Evolutionary conservation across 108 stramenopile species (phyloP).

Genomic region (Parmales sp.): DNA sequence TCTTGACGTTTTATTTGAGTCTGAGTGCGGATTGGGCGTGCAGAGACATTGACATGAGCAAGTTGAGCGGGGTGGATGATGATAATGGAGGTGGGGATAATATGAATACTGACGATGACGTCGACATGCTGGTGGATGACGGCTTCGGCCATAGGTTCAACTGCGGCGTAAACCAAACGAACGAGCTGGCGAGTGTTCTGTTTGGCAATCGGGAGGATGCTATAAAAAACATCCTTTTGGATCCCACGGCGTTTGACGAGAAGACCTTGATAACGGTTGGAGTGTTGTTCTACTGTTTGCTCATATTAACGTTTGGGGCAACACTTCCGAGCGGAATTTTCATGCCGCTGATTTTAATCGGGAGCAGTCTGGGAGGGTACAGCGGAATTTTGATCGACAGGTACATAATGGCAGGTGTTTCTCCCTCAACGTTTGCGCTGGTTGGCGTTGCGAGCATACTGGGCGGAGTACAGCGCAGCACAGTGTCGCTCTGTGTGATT

Average conservation of each 20-base stretch:
- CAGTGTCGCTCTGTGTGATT: constrained; percentile 49
- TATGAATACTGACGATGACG: background rate
- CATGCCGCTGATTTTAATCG: constrained; percentile 41
- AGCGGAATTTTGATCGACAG: constrained; percentile 30
- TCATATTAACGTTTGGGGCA: constrained; percentile 33
- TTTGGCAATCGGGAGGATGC: constrained; percentile 30
- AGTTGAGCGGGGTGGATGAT: background rate
- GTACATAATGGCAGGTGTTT: constrained; percentile 16
- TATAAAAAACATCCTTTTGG: background rate
- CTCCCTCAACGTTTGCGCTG: constrained; percentile 35
- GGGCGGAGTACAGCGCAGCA: constrained; percentile 47
- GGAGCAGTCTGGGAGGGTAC: constrained; percentile 40
- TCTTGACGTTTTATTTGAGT: background rate
- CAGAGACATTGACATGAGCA: background rate
- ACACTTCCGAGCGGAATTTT: constrained; percentile 43
- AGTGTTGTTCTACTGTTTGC: constrained; percentile 30
- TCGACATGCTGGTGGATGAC: background rate
- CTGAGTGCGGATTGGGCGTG: background rate
- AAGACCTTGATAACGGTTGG: constrained; percentile 33
- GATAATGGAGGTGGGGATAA: background rate
- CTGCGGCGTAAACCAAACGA: constrained; percentile 33
- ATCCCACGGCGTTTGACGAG: background rate
- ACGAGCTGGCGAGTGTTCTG: constrained; percentile 43
- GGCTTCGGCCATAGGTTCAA: constrained; percentile 17
- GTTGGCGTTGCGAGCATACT: constrained; percentile 48